Conservation (phyloP, 2,329 filamentous ascomycete species). For the Apiospora phragmitis region DNA sequence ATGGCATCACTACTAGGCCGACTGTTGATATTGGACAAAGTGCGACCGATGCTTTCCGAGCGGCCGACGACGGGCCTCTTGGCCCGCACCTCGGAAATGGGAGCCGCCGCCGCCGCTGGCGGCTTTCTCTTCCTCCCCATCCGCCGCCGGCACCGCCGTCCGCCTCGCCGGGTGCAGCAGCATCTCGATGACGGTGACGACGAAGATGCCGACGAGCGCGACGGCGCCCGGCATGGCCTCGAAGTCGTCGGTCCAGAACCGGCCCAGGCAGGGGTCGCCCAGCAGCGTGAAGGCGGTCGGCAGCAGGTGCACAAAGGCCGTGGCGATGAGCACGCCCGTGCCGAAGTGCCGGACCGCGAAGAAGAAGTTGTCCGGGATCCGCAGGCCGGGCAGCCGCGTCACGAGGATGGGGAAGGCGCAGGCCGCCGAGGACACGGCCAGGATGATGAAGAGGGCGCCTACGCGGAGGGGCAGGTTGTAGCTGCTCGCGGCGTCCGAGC, state of each 20-base stretch:
- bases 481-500: background rate
- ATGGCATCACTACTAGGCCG: background rate
- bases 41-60: constrained; percentile 34
- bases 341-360: constrained; percentile 59
- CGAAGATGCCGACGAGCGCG: constrained; percentile 42
- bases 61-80: constrained; percentile 31
- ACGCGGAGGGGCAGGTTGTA: constrained; percentile 42
- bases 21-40: constrained; percentile 24
- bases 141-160: background rate
- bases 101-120: constrained; percentile 10
- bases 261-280: constrained; percentile 42
- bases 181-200: constrained; percentile 55
- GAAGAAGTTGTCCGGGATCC: constrained; percentile 56
- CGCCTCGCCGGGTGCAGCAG: constrained; percentile 48
- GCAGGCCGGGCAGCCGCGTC: constrained; percentile 49
- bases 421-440: constrained; percentile 48
- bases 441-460: constrained; percentile 54
- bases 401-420: constrained; percentile 57
- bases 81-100: constrained; percentile 23
- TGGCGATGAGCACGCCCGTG: constrained; percentile 63
- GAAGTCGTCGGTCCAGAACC: constrained; percentile 45
- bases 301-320: constrained; percentile 58
- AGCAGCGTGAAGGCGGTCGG: constrained; percentile 44
- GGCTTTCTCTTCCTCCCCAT: constrained; percentile 19
- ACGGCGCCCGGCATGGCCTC: constrained; percentile 49